phyloP scores from a whole-genome alignment of 108 stramenopile genomes.

The Nitzschia sp. region DNA sequence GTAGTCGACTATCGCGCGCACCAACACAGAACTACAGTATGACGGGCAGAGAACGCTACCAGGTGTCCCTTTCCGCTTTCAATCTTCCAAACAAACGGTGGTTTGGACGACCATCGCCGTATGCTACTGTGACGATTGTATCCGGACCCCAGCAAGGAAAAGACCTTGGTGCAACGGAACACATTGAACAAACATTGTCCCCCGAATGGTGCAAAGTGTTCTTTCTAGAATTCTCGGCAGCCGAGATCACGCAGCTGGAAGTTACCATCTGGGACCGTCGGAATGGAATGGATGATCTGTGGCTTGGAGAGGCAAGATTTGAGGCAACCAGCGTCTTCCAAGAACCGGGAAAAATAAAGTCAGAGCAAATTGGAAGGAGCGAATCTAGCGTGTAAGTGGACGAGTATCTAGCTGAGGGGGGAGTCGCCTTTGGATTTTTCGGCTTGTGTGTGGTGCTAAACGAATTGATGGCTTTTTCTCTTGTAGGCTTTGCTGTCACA shows the following conservation, averaged over 20 bases:
- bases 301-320: constrained; percentile 33
- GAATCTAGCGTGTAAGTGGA: constrained; percentile 8
- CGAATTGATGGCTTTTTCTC: background rate
- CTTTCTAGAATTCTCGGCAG: constrained; percentile 34
- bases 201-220: constrained; percentile 37
- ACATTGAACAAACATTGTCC: background rate
- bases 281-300: constrained; percentile 1
- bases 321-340: constrained; percentile 37
- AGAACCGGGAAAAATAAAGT: constrained; percentile 18
- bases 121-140: constrained; percentile 24
- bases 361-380: constrained; percentile 16
- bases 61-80: constrained; percentile 26
- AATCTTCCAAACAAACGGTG: constrained; percentile 1
- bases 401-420: background rate
- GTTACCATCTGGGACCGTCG: constrained; percentile 33
- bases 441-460: background rate
- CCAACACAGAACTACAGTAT: no score
- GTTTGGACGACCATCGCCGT: constrained; percentile 21
- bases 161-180: constrained; percentile 42
- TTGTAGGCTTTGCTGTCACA: constrained; percentile 11
- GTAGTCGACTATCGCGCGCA: no score
- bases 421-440: background rate
- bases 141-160: constrained; percentile 25
- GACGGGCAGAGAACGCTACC: constrained; percentile 16
- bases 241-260: constrained; percentile 19